phyloP scores from a whole-genome alignment of 305 asterid species.

The Ajuga reptans region DNA sequence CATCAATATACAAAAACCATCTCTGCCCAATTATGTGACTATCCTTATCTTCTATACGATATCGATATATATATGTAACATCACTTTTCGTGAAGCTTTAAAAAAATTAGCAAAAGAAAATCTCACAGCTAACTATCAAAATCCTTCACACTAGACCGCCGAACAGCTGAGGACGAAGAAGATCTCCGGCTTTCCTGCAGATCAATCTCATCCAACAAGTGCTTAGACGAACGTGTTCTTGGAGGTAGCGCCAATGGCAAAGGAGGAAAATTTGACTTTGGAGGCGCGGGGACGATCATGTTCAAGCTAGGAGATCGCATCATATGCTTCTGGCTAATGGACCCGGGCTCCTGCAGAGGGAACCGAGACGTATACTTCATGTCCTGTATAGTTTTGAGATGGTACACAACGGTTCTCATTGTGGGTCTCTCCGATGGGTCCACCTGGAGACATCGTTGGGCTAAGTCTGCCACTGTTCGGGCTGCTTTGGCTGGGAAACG shows the following conservation, averaged over 20 bases:
- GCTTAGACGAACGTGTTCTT: conserved; percentile 46
- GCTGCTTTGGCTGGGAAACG: conserved; percentile 91
- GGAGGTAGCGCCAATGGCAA: conserved; percentile 63
- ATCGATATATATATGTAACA: conserved; percentile 32
- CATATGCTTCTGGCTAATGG: conserved; percentile 59
- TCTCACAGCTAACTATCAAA: conserved; percentile 52
- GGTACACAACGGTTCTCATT: conserved; percentile 82
- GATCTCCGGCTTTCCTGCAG: conserved; percentile 55
- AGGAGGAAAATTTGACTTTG: conserved; percentile 46
- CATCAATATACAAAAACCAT: conserved; percentile 34
- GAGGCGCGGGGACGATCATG: conserved; percentile 48
- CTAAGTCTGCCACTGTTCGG: conserved; percentile 76
- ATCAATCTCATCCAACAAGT: conserved; percentile 51
- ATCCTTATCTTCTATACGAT: conserved; percentile 38
- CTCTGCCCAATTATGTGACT: conserved; percentile 24
- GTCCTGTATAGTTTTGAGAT: conserved; percentile 70
- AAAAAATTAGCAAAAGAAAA: conserved; percentile 13
- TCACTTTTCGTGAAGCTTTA: conserved; percentile 30
- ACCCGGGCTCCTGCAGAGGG: conserved; percentile 83
- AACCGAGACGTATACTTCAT: conserved; percentile 77
- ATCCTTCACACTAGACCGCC: conserved; percentile 67
- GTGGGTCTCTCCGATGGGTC: conserved; percentile 97
- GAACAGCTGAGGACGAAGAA: conserved; percentile 52
- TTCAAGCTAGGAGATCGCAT: conserved; percentile 74
- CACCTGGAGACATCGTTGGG: conserved; percentile 78